Percentiles rank a stretch among this genome's conserved stretches.
phyloP scores from a whole-genome alignment of 192 early-diverging fungal species.

The Coemansia javaensis region DNA sequence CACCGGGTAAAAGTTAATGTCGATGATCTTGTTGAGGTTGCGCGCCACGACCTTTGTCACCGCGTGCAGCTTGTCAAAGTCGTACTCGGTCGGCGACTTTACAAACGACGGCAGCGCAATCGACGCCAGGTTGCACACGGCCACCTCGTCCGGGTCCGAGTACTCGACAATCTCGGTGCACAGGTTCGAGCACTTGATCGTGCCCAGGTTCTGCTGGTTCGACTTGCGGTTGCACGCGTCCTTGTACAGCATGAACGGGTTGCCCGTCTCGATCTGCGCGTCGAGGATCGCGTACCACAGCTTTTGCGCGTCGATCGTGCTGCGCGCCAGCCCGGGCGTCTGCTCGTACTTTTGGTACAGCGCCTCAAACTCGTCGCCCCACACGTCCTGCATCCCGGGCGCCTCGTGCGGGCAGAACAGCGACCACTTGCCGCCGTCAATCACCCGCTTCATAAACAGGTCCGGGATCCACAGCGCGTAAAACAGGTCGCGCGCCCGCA shows the following conservation, averaged over 20 bases:
- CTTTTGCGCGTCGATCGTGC: slow-evolving; percentile 95
- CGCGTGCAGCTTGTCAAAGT: slow-evolving; percentile 80
- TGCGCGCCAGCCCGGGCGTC: slow-evolving; percentile 71
- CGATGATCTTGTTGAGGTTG: slow-evolving; percentile 97
- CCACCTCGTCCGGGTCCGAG: slow-evolving; percentile 91
- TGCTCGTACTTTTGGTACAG: slow-evolving; percentile 83
- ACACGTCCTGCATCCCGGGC: slow-evolving; percentile 83
- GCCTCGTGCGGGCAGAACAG: slow-evolving; percentile 95
- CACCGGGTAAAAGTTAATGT: slow-evolving; percentile 96
- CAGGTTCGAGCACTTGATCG: slow-evolving; percentile 97
- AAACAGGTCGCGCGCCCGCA: slow-evolving; percentile 93
- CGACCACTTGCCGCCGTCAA: slow-evolving; percentile 87
- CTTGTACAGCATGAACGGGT: slow-evolving; percentile 98
- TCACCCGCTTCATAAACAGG: slow-evolving; percentile 97
- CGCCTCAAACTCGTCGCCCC: slow-evolving; percentile 88
- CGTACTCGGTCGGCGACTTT: slow-evolving; percentile 59
- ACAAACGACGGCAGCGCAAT: slow-evolving; percentile 90
- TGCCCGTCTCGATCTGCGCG: slow-evolving; percentile 95
- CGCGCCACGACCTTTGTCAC: slow-evolving; percentile 83
- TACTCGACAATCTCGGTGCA: slow-evolving; percentile 99
- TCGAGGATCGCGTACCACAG: slow-evolving; percentile 96
- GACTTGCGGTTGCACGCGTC: slow-evolving; percentile 99
- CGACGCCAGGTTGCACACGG: slow-evolving; percentile 96
- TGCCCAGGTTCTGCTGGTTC: slow-evolving; percentile 98
- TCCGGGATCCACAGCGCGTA: slow-evolving; percentile 97